A percentile compares a stretch with the other conserved stretches of the same genome.
These are phyloP conservation scores for Argentina anserina DNA, from an alignment of 306 rosid species.

Conservation along the genomic window DNA sequence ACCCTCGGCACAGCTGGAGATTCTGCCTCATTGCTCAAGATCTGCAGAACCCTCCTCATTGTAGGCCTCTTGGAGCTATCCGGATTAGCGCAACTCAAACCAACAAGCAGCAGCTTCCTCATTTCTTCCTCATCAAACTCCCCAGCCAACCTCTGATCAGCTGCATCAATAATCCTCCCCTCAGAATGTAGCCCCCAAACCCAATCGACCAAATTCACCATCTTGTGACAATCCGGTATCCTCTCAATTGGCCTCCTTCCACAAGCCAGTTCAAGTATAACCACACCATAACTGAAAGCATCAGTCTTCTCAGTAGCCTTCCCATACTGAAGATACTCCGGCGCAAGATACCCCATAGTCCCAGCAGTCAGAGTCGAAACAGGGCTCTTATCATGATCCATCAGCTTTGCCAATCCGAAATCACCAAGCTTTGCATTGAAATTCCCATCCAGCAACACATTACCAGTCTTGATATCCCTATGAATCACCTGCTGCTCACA, in stretches of 20 bases:
- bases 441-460: slow-evolving; percentile 55
- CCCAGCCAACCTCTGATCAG: slow-evolving; percentile 43
- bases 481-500: slow-evolving; percentile 80
- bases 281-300: slow-evolving; percentile 73
- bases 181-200: slow-evolving; percentile 49
- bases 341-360: slow-evolving; percentile 82
- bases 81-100: slow-evolving; percentile 50
- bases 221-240: slow-evolving; percentile 22
- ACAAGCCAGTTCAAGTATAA: slow-evolving; percentile 53
- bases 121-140: slow-evolving; percentile 45
- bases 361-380: slow-evolving; percentile 72
- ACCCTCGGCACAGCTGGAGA: slow-evolving; percentile 31
- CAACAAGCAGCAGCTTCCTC: slow-evolving; percentile 46
- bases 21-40: slow-evolving; percentile 39
- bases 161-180: slow-evolving; percentile 49
- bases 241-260: slow-evolving; percentile 59
- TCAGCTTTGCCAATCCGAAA: slow-evolving; percentile 81
- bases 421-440: slow-evolving; percentile 61
- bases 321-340: slow-evolving; percentile 80
- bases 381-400: slow-evolving; percentile 89
- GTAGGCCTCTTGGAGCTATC: slow-evolving; percentile 47
- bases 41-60: slow-evolving; percentile 50
- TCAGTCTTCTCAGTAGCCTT: slow-evolving; percentile 81
- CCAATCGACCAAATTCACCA: slow-evolving; percentile 61
- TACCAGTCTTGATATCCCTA: slow-evolving; percentile 70